These are phyloP conservation scores for Volvox africanus DNA, from an alignment of 139 green algal genomes.

Conservation along the genomic window DNA sequence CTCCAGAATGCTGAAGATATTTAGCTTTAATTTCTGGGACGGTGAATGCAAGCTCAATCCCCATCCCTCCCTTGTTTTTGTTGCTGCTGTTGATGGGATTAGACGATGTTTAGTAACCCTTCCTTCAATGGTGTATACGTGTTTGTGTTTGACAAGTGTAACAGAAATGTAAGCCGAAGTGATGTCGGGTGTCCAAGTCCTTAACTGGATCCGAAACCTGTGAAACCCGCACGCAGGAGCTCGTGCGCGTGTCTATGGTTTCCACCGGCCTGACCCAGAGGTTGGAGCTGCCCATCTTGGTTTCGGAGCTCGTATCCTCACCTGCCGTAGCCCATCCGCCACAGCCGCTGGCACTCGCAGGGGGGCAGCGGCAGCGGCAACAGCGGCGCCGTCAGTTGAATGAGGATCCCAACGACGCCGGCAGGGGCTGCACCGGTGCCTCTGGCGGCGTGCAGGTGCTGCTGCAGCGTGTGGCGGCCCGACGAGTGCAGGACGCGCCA, in stretches of 20 bases:
- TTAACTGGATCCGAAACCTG: too few species aligned
- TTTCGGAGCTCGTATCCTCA: conserved; percentile 53
- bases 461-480: conserved; percentile 29
- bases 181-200: too few species aligned
- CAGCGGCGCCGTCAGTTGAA: neutral
- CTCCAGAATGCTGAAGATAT: too few species aligned
- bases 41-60: too few species aligned
- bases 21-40: too few species aligned
- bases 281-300: conserved; percentile 55
- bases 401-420: neutral
- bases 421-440: neutral
- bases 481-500: neutral
- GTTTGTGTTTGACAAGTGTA: too few species aligned
- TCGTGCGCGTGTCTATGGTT: conserved; percentile 62
- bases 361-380: neutral
- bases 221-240: conserved; percentile 46
- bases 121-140: too few species aligned
- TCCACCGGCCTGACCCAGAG: conserved; percentile 44
- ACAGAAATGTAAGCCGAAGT: too few species aligned
- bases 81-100: too few species aligned
- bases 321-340: conserved; percentile 15
- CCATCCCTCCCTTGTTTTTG: too few species aligned
- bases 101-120: too few species aligned
- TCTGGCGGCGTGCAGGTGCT: neutral
- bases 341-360: neutral